Evolutionary conservation across 1,284 basidiomycete species (phyloP).

Genomic region (Heliocybe sulcata): DNA sequence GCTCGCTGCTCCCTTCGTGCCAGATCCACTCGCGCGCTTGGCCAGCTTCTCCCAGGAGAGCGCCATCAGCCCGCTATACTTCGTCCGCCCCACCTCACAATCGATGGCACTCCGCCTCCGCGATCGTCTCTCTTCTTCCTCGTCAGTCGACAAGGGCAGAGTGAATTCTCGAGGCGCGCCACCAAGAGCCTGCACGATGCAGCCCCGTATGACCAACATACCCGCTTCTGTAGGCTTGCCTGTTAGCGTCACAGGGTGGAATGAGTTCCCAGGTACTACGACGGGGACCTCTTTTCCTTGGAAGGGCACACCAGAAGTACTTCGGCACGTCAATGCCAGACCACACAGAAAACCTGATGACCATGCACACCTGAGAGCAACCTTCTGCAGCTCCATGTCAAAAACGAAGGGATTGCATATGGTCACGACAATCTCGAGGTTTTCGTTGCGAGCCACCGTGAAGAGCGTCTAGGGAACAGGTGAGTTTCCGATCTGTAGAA

Average conservation of each 20-base stretch:
- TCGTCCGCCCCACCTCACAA: constrained; percentile 60
- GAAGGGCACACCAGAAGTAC: constrained; percentile 78
- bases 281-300: constrained; percentile 53
- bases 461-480: not conserved
- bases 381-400: constrained; percentile 77
- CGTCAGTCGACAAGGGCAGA: constrained; percentile 67
- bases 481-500: not conserved
- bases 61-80: constrained; percentile 64
- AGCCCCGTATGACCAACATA: constrained; percentile 68
- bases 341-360: not conserved
- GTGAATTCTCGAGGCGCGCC: constrained; percentile 68
- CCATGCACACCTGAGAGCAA: constrained; percentile 67
- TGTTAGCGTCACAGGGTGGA: constrained; percentile 67
- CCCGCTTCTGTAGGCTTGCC: constrained; percentile 68
- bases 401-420: constrained; percentile 91
- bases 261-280: constrained; percentile 66
- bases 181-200: constrained; percentile 69
- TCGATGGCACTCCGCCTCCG: constrained; percentile 51
- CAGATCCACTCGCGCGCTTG: constrained; percentile 28
- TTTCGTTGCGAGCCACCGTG: constrained; percentile 74
- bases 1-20: constrained; percentile 22
- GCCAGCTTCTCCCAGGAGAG: constrained; percentile 46
- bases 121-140: constrained; percentile 59
- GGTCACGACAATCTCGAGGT: constrained; percentile 74
- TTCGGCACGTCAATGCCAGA: constrained; percentile 21